phyloP scores from a whole-genome alignment of 2,329 filamentous ascomycete genomes.

The Colletotrichum eremochloae region DNA sequence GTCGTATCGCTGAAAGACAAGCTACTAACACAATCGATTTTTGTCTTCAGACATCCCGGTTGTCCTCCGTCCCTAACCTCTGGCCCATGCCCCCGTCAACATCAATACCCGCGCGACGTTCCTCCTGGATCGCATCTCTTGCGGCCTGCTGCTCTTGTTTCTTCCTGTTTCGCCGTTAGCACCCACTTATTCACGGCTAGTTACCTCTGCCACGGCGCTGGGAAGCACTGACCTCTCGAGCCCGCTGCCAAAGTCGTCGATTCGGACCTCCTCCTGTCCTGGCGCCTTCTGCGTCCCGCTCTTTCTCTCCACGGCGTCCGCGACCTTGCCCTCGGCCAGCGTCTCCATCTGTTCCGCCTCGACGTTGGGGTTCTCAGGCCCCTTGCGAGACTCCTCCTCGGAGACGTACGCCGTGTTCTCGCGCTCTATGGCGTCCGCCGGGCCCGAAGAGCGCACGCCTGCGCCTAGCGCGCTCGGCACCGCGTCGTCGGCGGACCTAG shows the following conservation, averaged over 20 bases:
- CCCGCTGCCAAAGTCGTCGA: slow-evolving; percentile 43
- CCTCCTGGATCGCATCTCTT: slow-evolving; percentile 43
- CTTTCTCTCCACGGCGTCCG: slow-evolving; percentile 46
- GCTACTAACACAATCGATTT: too few relatives aligned
- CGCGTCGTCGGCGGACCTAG: slow-evolving; percentile 32
- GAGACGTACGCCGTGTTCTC: slow-evolving; percentile 34
- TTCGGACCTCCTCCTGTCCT: slow-evolving; percentile 41
- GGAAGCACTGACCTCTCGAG: slow-evolving; percentile 42
- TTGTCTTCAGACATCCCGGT: slow-evolving; percentile 25
- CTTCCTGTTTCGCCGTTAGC: slow-evolving; percentile 42
- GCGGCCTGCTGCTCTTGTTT: slow-evolving; percentile 45
- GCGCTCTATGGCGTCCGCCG: slow-evolving; percentile 43
- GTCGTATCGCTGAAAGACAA: too few relatives aligned
- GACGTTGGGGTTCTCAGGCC: slow-evolving; percentile 44
- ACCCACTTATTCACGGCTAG: too few relatives aligned
- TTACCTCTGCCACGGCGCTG: not conserved
- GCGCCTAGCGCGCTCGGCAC: slow-evolving; percentile 43
- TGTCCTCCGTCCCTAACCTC: slow-evolving; percentile 22
- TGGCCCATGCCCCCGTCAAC: slow-evolving; percentile 42
- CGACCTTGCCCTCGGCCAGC: slow-evolving; percentile 46
- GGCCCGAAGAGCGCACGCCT: slow-evolving; percentile 42
- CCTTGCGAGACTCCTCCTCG: not conserved
- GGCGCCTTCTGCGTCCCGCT: slow-evolving; percentile 44
- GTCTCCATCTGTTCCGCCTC: slow-evolving; percentile 46
- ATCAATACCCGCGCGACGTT: slow-evolving; percentile 41